A percentile compares a stretch with the other conserved stretches of the same genome.
phyloP scores from a whole-genome alignment of 1,284 basidiomycete genomes.

The Boletus semigastroideus region DNA sequence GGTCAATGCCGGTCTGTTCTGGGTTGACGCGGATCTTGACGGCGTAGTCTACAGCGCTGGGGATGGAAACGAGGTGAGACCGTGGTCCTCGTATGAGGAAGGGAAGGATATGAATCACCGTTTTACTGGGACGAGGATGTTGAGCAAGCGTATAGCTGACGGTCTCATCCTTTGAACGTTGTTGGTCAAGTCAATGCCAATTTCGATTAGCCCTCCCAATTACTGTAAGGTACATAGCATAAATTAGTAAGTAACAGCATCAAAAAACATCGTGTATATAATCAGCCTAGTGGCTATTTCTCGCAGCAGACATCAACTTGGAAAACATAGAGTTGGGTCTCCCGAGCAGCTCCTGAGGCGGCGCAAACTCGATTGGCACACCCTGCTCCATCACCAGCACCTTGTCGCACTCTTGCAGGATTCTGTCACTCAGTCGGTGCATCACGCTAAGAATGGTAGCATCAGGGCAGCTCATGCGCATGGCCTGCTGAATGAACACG shows the following conservation, averaged over 20 bases:
- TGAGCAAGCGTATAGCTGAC: slow-evolving; percentile 68
- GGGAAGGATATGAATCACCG: slow-evolving; percentile 48
- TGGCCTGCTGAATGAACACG: slow-evolving; percentile 33
- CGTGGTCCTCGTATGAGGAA: slow-evolving; percentile 3
- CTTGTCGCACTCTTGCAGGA: slow-evolving; percentile 32
- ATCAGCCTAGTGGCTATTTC: slow-evolving; percentile 11
- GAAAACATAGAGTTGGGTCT: slow-evolving; percentile 27
- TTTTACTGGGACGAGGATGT: slow-evolving; percentile 92
- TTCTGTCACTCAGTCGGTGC: slow-evolving; percentile 29
- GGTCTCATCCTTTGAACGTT: slow-evolving; percentile 61
- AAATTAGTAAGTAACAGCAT: too few relatives aligned
- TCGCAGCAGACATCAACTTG: slow-evolving; percentile 29
- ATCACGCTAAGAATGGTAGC: slow-evolving; percentile 32
- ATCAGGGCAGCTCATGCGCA: slow-evolving; percentile 29
- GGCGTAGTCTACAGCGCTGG: slow-evolving; percentile 78
- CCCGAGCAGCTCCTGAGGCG: slow-evolving; percentile 21
- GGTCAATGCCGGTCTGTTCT: slow-evolving; percentile 89
- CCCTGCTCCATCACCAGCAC: slow-evolving; percentile 35
- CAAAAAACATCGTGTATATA: too few relatives aligned
- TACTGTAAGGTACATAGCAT: neutral
- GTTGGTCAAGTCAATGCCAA: slow-evolving; percentile 1
- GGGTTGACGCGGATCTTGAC: slow-evolving; percentile 95
- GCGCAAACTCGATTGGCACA: slow-evolving; percentile 28
- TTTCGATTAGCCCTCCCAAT: neutral
- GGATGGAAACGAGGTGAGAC: neutral